phyloP scores from a whole-genome alignment of 495 filamentous ascomycete species.

The Trypethelium eluteriae region DNA sequence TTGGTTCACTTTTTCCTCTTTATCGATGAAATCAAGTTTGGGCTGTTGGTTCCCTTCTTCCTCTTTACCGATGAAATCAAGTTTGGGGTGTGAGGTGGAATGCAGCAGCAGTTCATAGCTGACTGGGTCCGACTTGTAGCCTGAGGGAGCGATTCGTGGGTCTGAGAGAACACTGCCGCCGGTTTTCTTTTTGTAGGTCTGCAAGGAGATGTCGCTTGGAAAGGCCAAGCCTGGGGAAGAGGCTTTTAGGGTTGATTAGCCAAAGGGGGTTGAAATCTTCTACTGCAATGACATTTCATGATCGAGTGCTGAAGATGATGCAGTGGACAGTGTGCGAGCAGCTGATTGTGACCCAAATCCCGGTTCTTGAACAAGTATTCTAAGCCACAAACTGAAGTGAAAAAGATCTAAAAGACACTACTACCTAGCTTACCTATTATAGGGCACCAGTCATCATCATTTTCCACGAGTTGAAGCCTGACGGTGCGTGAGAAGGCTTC shows the following conservation, averaged over 20 bases:
- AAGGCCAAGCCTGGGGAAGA: slow-evolving; percentile 59
- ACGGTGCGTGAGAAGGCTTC: slow-evolving; percentile 43
- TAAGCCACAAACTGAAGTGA: neutral
- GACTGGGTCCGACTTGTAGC: slow-evolving; percentile 25
- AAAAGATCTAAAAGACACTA: neutral
- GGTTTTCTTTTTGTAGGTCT: slow-evolving; percentile 50
- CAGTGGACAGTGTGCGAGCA: too few species aligned
- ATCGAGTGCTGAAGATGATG: too few species aligned
- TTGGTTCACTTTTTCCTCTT: slow-evolving; percentile 33
- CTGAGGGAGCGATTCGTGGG: slow-evolving; percentile 21
- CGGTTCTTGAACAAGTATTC: neutral
- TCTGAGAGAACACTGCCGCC: slow-evolving; percentile 8
- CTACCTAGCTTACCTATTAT: slow-evolving; percentile 56
- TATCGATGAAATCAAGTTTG: slow-evolving; percentile 22
- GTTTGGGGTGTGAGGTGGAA: slow-evolving; percentile 62
- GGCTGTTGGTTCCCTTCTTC: slow-evolving; percentile 42
- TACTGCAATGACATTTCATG: too few species aligned
- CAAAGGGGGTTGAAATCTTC: slow-evolving; percentile 9
- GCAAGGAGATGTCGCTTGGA: slow-evolving; percentile 49
- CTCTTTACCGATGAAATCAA: slow-evolving; percentile 45
- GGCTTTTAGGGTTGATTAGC: slow-evolving; percentile 39
- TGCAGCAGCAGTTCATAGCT: slow-evolving; percentile 65
- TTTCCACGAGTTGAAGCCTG: slow-evolving; percentile 51
- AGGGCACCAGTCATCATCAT: slow-evolving; percentile 53
- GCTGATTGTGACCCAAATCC: too few species aligned